Evolutionary conservation across 2,329 filamentous ascomycete genomes (phyloP).

Genomic region (Zymoseptoria tritici): DNA sequence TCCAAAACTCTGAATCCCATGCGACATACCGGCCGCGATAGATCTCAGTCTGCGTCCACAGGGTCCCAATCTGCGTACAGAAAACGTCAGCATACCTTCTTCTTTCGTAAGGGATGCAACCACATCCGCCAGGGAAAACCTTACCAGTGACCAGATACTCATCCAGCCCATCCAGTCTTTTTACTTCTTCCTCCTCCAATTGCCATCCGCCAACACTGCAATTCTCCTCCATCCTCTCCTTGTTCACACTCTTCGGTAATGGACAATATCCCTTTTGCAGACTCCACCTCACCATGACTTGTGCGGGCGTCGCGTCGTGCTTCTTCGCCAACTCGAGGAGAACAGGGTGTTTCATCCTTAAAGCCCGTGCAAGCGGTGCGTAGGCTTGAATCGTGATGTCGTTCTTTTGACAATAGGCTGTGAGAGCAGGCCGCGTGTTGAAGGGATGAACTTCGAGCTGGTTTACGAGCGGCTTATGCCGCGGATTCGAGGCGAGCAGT

Average conservation of each 20-base stretch:
- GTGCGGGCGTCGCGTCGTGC: constrained; percentile 63
- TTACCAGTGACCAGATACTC: constrained; percentile 59
- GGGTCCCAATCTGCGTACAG: constrained; percentile 28
- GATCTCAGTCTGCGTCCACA: constrained; percentile 20
- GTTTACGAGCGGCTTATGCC: constrained; percentile 61
- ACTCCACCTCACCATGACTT: constrained; percentile 71
- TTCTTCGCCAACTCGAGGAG: constrained; percentile 57
- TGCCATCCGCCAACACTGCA: constrained; percentile 53
- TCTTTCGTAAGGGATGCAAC: neutral
- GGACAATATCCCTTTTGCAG: constrained; percentile 67
- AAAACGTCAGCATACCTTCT: constrained; percentile 7
- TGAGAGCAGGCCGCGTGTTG: constrained; percentile 64
- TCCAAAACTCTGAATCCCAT: neutral
- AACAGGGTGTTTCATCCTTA: constrained; percentile 60
- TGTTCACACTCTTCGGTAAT: constrained; percentile 63
- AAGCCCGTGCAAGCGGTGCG: constrained; percentile 64
- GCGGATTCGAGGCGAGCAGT: constrained; percentile 55
- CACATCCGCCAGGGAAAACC: neutral
- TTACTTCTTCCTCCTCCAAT: constrained; percentile 58
- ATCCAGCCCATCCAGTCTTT: constrained; percentile 56
- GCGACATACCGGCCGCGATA: neutral
- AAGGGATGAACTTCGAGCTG: constrained; percentile 80
- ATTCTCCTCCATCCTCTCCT: constrained; percentile 59
- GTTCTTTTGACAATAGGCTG: constrained; percentile 57
- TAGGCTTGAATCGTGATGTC: constrained; percentile 71